A percentile compares a stretch with the other conserved stretches of the same genome.
Evolutionary conservation across 78 protist genomes (phyloP).

Genomic region (Cavenderia fasciculata): DNA sequence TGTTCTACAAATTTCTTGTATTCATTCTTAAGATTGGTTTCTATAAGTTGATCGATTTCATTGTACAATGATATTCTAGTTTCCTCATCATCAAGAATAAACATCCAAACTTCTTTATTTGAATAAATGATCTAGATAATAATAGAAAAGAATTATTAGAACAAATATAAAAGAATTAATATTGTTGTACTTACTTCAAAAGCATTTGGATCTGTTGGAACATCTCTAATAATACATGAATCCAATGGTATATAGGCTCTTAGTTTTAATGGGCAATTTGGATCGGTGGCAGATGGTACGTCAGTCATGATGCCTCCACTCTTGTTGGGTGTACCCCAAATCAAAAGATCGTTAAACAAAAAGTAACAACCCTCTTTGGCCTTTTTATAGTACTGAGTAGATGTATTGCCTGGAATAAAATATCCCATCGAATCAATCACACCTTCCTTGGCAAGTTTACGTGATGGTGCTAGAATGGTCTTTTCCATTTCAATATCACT

Average conservation of each 20-base stretch:
- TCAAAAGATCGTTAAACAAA: conserved; percentile 61
- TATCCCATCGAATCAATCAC: conserved; percentile 2
- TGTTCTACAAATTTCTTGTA: conserved; percentile 49
- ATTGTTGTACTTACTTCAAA: neutral
- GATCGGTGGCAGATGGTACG: neutral
- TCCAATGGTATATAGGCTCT: conserved; percentile 38
- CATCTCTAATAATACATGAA: neutral
- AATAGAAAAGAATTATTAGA: neutral
- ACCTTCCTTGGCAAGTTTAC: conserved; percentile 61
- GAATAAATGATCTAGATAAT: neutral
- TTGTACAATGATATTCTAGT: neutral
- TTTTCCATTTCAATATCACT: neutral
- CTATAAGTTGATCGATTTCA: conserved; percentile 9
- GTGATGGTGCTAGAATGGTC: conserved; percentile 54
- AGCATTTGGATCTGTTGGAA: neutral
- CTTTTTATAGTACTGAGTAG: conserved; percentile 13
- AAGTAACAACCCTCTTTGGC: conserved; percentile 52
- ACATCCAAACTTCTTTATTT: neutral
- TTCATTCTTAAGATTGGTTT: neutral
- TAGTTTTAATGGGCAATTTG: conserved; percentile 8
- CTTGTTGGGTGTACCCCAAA: conserved; percentile 11
- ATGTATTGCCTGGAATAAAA: neutral
- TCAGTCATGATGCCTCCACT: no score
- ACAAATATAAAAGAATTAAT: neutral
- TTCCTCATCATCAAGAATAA: neutral